Conservation (phyloP, 768 basidiomycete species). For the Pseudohyphozyma bogoriensis region DNA sequence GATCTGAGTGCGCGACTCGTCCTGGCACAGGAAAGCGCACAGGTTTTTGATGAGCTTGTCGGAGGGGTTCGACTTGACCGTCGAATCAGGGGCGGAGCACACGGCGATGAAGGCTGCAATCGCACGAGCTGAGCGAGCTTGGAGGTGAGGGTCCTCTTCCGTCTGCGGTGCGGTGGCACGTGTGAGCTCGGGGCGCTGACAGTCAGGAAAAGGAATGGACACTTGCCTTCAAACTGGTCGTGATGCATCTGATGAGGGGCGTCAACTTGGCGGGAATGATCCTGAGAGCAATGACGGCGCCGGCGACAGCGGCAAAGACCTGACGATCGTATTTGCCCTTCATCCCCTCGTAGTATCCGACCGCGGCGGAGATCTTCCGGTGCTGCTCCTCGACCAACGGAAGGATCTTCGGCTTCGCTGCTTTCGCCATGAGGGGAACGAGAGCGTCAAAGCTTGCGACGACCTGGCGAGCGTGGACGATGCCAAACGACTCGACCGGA, state of each 20-base stretch:
- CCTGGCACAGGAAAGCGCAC: conserved; percentile 91
- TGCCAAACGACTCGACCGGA: conserved; percentile 52
- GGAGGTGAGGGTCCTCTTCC: conserved; percentile 80
- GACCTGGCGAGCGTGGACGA: conserved; percentile 54
- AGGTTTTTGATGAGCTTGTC: conserved; percentile 97
- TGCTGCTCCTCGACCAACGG: conserved; percentile 67
- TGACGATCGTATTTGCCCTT: conserved; percentile 79
- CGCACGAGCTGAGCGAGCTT: conserved; percentile 73
- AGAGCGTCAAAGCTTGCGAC: conserved; percentile 61
- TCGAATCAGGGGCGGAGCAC: conserved; percentile 51
- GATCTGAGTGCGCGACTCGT: conserved; percentile 76
- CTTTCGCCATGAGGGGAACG: conserved; percentile 58
- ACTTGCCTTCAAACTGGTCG: conserved; percentile 90
- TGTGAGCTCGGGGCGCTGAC: neutral
- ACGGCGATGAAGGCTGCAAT: conserved; percentile 82
- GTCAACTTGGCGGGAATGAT: conserved; percentile 86
- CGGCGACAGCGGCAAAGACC: conserved; percentile 78
- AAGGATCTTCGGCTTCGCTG: conserved; percentile 65
- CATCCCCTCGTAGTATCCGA: conserved; percentile 68
- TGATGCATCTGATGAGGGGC: conserved; percentile 89
- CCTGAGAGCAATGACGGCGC: conserved; percentile 77
- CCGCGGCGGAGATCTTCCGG: conserved; percentile 53
- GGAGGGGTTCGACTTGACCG: conserved; percentile 64
- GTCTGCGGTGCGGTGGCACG: conserved; percentile 47
- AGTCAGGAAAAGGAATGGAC: neutral